Percentiles rank a stretch among this genome's conserved stretches.
These are phyloP conservation scores for Tuber indicum DNA, from an alignment of 495 filamentous ascomycete species.

Conservation along the genomic window DNA sequence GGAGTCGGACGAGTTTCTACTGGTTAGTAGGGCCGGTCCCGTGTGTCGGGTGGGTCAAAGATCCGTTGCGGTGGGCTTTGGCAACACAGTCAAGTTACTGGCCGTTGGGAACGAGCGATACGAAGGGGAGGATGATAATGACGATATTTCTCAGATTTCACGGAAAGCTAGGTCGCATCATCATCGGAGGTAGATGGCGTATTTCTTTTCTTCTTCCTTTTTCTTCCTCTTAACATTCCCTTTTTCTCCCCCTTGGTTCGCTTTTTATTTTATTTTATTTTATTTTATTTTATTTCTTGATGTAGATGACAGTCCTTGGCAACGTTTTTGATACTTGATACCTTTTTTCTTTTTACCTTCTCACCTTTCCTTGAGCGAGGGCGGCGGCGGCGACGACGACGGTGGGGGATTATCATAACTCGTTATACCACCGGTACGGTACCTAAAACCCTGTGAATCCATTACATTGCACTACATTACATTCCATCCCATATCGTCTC, in stretches of 20 bases:
- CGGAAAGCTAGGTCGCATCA: slow-evolving; percentile 26
- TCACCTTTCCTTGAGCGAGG: not conserved
- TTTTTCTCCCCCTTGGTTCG: slow-evolving; percentile 6
- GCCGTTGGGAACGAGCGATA: slow-evolving; percentile 58
- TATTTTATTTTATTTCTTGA: slow-evolving; percentile 3
- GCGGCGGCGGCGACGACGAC: not conserved
- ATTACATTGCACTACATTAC: not conserved
- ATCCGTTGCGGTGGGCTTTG: slow-evolving; percentile 60
- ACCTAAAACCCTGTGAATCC: not conserved
- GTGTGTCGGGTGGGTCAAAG: slow-evolving; percentile 53
- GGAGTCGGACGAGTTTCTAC: slow-evolving; percentile 45
- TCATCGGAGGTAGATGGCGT: slow-evolving; percentile 11
- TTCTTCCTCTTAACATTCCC: slow-evolving; percentile 3
- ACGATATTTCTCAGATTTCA: slow-evolving; percentile 39
- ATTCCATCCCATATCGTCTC: not conserved
- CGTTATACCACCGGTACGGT: not conserved
- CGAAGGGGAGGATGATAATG: slow-evolving; percentile 42
- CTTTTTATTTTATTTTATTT: not conserved
- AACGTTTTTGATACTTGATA: not conserved
- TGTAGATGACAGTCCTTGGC: not conserved
- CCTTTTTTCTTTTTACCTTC: slow-evolving; percentile 1
- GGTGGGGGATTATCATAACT: not conserved
- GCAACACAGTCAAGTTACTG: slow-evolving; percentile 61
- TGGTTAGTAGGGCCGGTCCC: slow-evolving; percentile 56
- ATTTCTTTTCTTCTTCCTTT: slow-evolving; percentile 1